phyloP scores from a whole-genome alignment of 177 flowering plant species.

The Telopea speciosissima region DNA sequence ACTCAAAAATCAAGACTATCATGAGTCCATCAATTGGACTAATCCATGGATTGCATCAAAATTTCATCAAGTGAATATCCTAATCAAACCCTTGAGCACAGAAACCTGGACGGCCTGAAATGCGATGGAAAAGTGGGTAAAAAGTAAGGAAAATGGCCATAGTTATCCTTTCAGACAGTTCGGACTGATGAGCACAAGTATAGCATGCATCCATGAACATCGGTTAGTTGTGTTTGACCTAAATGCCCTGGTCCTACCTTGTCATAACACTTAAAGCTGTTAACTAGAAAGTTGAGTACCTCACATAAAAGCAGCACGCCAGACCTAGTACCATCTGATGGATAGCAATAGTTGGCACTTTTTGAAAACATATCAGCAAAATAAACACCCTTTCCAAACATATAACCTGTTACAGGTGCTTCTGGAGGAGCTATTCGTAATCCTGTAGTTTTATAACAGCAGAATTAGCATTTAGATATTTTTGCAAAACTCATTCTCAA shows the following conservation, averaged over 20 bases:
- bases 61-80: background rate
- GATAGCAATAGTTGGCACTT: slow-evolving; percentile 90
- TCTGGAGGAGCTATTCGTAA: slow-evolving; percentile 95
- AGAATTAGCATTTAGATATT: background rate
- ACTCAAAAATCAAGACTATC: too few relatives aligned
- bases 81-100: background rate
- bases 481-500: background rate
- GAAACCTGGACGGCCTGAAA: background rate
- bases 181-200: background rate
- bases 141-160: background rate
- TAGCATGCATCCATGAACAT: background rate
- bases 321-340: slow-evolving; percentile 31
- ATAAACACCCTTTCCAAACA: slow-evolving; percentile 97
- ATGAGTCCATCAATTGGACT: background rate
- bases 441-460: slow-evolving; percentile 35
- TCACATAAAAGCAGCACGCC: slow-evolving; percentile 94
- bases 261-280: background rate
- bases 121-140: background rate
- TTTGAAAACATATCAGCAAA: slow-evolving; percentile 99
- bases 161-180: background rate
- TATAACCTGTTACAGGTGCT: slow-evolving; percentile 91
- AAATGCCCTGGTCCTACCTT: background rate
- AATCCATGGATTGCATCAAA: background rate
- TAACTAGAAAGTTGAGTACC: slow-evolving; percentile 32
- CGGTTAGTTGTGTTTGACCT: background rate